These are phyloP conservation scores for Tricholoma terreum DNA, from an alignment of 768 basidiomycete genomes.

Conservation along the genomic window DNA sequence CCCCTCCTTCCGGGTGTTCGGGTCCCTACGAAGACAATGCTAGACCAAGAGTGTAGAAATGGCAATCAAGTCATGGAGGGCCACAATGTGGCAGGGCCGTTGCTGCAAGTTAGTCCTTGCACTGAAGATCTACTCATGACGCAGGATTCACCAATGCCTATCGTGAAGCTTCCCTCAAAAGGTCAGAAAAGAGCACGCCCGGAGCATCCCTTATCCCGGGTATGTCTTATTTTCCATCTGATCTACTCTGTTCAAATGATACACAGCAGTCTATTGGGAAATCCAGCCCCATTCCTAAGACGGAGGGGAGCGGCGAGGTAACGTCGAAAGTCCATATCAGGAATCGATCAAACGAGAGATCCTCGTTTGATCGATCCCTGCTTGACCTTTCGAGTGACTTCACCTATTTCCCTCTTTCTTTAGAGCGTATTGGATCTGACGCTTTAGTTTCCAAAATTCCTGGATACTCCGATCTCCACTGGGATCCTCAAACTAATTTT, in stretches of 20 bases:
- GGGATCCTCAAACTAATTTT: slow-evolving; percentile 2
- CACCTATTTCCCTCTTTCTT: neutral
- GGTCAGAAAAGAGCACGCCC: neutral
- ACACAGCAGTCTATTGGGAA: neutral
- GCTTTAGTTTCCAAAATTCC: neutral
- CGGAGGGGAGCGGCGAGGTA: neutral
- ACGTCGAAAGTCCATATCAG: neutral
- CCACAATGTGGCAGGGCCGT: neutral
- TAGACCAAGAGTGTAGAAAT: neutral
- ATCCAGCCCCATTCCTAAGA: neutral
- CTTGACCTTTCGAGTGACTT: neutral
- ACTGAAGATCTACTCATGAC: neutral
- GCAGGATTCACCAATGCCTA: neutral
- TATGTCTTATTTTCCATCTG: neutral
- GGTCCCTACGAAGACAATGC: neutral
- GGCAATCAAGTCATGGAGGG: neutral
- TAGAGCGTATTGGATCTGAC: neutral
- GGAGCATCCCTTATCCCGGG: neutral
- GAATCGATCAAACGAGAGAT: neutral
- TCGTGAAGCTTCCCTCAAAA: neutral
- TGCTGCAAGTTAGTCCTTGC: neutral
- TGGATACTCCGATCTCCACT: slow-evolving; percentile 1
- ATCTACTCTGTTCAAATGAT: neutral
- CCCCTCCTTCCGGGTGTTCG: neutral
- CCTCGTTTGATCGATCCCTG: neutral